A percentile compares a stretch with the other conserved stretches of the same genome.
Conservation (phyloP, 495 filamentous ascomycete species). For the Durotheca rogersii region DNA sequence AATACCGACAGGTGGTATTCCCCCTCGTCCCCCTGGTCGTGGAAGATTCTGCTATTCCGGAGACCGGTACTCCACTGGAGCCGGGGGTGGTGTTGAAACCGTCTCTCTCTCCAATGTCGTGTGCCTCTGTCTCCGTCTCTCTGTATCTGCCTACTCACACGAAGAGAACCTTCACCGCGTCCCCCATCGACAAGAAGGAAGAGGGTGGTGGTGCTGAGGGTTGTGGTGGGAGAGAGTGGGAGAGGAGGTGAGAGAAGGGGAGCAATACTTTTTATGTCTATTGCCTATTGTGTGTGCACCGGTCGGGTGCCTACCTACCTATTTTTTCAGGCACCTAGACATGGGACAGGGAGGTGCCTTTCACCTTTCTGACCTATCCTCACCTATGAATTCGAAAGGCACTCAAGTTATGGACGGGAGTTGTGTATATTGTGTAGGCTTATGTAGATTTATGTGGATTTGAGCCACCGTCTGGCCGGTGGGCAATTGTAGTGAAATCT, state of each 20-base stretch:
- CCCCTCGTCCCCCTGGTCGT: constrained; percentile 25
- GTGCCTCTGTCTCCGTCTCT: no score
- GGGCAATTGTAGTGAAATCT: constrained; percentile 28
- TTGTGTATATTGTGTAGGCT: no score
- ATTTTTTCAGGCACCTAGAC: no score
- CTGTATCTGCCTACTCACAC: no score
- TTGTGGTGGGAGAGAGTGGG: background rate
- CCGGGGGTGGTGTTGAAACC: constrained; percentile 19
- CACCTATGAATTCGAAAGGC: no score
- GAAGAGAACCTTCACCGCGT: constrained; percentile 21
- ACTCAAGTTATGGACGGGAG: no score
- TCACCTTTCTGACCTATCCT: background rate
- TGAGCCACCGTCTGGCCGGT: constrained; percentile 9
- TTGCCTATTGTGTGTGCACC: no score
- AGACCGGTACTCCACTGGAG: constrained; percentile 20
- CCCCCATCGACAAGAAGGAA: constrained; percentile 11
- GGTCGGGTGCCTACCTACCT: no score
- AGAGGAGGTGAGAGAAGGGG: constrained; percentile 3
- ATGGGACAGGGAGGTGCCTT: no score
- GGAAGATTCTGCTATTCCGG: constrained; percentile 16
- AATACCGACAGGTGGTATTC: constrained; percentile 22
- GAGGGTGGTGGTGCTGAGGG: constrained; percentile 22
- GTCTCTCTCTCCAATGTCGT: no score
- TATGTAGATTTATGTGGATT: no score
- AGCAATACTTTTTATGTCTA: constrained; percentile 16